Percentiles rank a stretch among this genome's conserved stretches.
Conservation (phyloP, 2,329 filamentous ascomycete genomes). For the Emergomyces africanus region DNA sequence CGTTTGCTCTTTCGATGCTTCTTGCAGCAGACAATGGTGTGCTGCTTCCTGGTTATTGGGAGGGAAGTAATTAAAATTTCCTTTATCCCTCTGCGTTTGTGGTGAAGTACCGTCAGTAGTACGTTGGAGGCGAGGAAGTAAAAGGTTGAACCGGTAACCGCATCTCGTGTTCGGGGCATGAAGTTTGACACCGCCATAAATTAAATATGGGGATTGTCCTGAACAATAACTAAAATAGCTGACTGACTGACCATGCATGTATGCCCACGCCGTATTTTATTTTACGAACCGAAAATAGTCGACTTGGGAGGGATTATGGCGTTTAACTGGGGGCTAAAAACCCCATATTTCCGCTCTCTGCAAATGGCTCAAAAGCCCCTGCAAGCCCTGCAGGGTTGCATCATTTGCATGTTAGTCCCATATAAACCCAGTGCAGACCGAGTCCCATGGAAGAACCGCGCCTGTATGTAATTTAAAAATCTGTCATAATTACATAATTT, state of each 20-base stretch:
- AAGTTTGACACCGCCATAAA: background rate
- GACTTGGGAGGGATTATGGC: background rate
- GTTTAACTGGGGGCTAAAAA: constrained; percentile 2
- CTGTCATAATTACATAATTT: background rate
- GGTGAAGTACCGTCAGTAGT: background rate
- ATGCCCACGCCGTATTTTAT: background rate
- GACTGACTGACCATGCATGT: background rate
- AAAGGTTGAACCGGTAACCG: background rate
- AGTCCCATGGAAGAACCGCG: background rate
- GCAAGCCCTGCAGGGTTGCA: background rate
- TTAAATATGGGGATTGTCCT: background rate
- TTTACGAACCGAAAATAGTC: background rate
- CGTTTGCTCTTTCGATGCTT: background rate
- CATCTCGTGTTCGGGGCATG: background rate
- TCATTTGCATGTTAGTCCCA: background rate
- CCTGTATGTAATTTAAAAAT: background rate
- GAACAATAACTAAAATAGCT: background rate
- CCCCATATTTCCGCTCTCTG: background rate
- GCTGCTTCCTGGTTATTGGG: constrained; percentile 1
- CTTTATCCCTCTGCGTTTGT: background rate
- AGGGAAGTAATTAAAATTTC: background rate
- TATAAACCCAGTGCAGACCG: background rate
- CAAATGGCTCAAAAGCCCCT: background rate
- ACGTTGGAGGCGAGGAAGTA: background rate
- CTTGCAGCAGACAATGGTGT: background rate